Base-by-base conservation (phyloP, 2,329 filamentous ascomycete genomes). In the Aotearoamyces nothofagi region DNA sequence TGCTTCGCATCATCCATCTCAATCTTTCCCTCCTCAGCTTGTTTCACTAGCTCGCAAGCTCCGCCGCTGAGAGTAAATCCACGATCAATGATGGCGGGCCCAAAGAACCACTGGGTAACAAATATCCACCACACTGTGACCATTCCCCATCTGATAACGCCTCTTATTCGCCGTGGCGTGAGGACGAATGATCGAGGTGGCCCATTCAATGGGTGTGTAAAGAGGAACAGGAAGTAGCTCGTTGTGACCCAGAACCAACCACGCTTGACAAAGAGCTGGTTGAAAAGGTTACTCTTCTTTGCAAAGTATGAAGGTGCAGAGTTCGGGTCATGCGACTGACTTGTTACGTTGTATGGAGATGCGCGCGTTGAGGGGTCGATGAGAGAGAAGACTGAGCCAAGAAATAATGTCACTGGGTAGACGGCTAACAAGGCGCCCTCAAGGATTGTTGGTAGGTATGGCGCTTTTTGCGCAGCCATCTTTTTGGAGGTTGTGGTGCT, bases 51-150 rank as follows among this genome's bases (percentile, higher is more conserved):
- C 47, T 82, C 73, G 51, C 90, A 98, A 45, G 68, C 69, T 1
- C 90, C 90, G 3, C 90, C 90, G 0, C 83, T 93, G 52, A 82
- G 68, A n/a, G 72, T 63, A 51, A 96, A 98, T 3, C 78, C 72
- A 32, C 86, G 76, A 51, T 98, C 90, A 43, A 96, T 87, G 27
- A 98, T 60, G 12, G 84, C 66, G 2, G 90, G 75, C 0, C 90
- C 90, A 45, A 98, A 94, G 53, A 75, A 96, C 90, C 90, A 96
- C 59, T 96, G 90, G 39, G 90, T 98, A 11, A 90, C 74, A 22
- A 83, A 57, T 23, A 83, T 61, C 90, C 90, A 98, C 54, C 75
- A 77, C 2, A 56, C 45, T 6, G 90, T 96, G 0, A 83, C 69
- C 6, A 77, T 55, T 0, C 39, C 58, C 63, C 83, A 98, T 26